Base-by-base conservation (phyloP, 1,139 yeast species). In the Waltiozyma solani region DNA sequence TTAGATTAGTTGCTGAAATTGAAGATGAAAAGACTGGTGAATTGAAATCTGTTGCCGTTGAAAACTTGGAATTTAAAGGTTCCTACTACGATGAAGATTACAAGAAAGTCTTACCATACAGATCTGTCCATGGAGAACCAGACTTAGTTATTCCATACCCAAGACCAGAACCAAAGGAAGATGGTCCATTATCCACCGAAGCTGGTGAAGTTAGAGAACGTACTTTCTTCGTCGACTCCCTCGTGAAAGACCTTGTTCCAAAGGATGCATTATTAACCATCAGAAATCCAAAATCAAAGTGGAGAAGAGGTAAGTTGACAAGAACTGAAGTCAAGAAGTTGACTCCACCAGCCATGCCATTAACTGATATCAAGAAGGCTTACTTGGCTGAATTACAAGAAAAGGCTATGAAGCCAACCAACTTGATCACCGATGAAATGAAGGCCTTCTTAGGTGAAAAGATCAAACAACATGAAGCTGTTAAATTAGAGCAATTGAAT, bases 131-230 rank as follows among this genome's bases (percentile, higher is more conserved):
- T 49, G 87, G 85, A 51, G 64, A 65, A 27, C 73, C 74, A 33
- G 68, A 72, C 36, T 64, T 85, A 41, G 75, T 76, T 36, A 76
- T 89, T 39, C 96, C 97, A 40, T 89, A 95, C 94, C 97, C 97
- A 34, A 72, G 76, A 47, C 95, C 95, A 2, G 79, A 76, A 29
- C 67, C 70, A 9, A 62, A 66, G n/a, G 72, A 71, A 48, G 83
- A 78, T 40, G 85, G 82, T 38, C 60, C 60, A 13, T 62, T 76
- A 41, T 71, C 76, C 5, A 85, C 96, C 0, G 59, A 62, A 12
- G 73, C 76, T 35, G 78, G 70, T 7, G 62, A 64, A 2, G 93
- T 75, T 2, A 73, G 77, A 43, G 85, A 78, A 50, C 79, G 85
- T 58, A 78, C 96, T 5, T 83, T 69, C 59, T 83, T 76, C 60